Evolutionary conservation across 1,284 basidiomycete genomes (phyloP).

Genomic region (Caloboletus inedulis): DNA sequence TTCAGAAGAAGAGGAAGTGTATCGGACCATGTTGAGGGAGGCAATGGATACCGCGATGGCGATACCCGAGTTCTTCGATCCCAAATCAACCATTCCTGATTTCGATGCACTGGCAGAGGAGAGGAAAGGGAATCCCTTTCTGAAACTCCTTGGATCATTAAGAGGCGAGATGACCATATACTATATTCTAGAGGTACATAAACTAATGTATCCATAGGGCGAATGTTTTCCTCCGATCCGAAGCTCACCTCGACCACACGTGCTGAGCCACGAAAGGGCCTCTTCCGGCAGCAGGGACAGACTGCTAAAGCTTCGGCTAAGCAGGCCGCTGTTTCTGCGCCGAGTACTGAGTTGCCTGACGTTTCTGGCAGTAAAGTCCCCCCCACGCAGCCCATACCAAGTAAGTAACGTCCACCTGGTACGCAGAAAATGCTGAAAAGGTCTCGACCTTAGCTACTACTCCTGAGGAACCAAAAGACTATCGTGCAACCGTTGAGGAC

Average conservation of each 20-base stretch:
- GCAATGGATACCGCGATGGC: slow-evolving; percentile 68
- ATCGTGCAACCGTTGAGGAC: slow-evolving; percentile 60
- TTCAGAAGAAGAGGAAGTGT: slow-evolving; percentile 63
- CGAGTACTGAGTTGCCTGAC: slow-evolving; percentile 7
- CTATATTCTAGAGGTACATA: background rate
- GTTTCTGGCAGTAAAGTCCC: slow-evolving; percentile 8
- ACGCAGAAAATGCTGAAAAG: background rate
- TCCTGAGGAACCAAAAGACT: slow-evolving; percentile 32
- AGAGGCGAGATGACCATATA: slow-evolving; percentile 46
- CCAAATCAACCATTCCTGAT: slow-evolving; percentile 38
- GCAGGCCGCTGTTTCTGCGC: slow-evolving; percentile 3
- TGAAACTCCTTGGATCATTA: slow-evolving; percentile 66
- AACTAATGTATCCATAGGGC: slow-evolving; percentile 43
- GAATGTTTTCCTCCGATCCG: slow-evolving; percentile 64
- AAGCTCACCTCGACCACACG: slow-evolving; percentile 47
- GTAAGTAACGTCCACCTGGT: slow-evolving; percentile 18
- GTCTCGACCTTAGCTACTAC: slow-evolving; percentile 9
- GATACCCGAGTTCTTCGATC: slow-evolving; percentile 52
- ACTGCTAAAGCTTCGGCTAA: slow-evolving; percentile 13
- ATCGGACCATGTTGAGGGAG: slow-evolving; percentile 58
- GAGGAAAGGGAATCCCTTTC: slow-evolving; percentile 66
- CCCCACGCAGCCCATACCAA: slow-evolving; percentile 4
- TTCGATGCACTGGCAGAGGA: slow-evolving; percentile 47
- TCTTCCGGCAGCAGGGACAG: slow-evolving; percentile 15
- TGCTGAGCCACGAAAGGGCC: slow-evolving; percentile 28